Evolutionary conservation across 2,329 filamentous ascomycete species (phyloP).

Genomic region (Monosporascus sp.): DNA sequence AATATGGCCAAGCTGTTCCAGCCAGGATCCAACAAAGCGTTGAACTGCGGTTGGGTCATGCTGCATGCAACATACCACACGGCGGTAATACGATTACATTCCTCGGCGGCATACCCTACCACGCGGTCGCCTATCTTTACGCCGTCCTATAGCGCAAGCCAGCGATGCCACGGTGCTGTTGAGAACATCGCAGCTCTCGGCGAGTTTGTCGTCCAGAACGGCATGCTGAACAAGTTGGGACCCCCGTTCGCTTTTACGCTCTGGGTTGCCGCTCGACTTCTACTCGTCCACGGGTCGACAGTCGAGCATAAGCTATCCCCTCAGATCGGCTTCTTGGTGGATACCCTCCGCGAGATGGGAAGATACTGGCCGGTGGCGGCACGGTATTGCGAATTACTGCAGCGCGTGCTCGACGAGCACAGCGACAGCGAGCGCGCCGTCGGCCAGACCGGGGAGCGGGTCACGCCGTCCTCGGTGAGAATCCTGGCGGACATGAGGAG

Average conservation of each 20-base stretch:
- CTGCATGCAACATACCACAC: conserved; percentile 87
- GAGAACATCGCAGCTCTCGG: conserved; percentile 75
- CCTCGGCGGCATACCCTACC: conserved; percentile 86
- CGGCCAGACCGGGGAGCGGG: conserved; percentile 57
- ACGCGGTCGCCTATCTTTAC: conserved; percentile 85
- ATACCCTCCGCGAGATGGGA: conserved; percentile 75
- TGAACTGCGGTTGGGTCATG: conserved; percentile 86
- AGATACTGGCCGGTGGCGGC: conserved; percentile 80
- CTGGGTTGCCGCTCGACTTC: conserved; percentile 82
- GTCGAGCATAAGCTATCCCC: conserved; percentile 78
- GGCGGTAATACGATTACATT: conserved; percentile 83
- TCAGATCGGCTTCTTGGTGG: conserved; percentile 76
- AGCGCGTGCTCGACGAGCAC: conserved; percentile 82
- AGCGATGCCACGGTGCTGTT: conserved; percentile 77
- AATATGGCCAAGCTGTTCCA: conserved; percentile 78
- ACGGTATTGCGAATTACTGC: conserved; percentile 73
- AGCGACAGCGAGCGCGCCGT: conserved; percentile 62
- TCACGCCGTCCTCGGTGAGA: conserved; percentile 76
- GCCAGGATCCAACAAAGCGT: conserved; percentile 59
- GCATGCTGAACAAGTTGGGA: conserved; percentile 73
- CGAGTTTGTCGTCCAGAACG: conserved; percentile 70
- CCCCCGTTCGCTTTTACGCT: conserved; percentile 89
- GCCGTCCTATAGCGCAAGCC: conserved; percentile 78
- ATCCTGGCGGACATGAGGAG: conserved; percentile 89
- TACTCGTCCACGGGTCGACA: conserved; percentile 86